Base-by-base conservation (phyloP, 2,329 filamentous ascomycete species). In the Pseudogymnoascus sp. region DNA sequence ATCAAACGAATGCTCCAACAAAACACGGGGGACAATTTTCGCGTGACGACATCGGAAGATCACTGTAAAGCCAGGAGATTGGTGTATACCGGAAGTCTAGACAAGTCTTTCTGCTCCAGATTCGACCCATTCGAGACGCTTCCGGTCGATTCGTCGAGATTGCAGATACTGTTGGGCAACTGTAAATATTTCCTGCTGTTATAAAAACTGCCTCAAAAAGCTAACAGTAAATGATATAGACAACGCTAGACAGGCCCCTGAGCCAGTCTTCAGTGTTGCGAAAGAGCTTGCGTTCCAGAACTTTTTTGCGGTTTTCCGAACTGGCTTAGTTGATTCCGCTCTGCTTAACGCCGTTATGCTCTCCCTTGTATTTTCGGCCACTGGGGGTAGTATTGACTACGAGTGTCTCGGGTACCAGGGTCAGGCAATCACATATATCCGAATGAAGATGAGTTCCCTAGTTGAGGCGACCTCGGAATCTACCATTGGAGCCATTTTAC, bases 401-500 rank as follows among this genome's bases (percentile, higher is more conserved):
- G 72, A 78, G 33, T 76, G 67, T 60, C 73, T 79, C 0, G 55
- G 64, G 0, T 78, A 78, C 37, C 74, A 74, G 43, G 68, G 66
- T 14, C 63, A 73, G 14, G 71, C 74, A 0, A 62, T 78, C 1
- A 66, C 66, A 3, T 67, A 62, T 7, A 72, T 79, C 60, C 71
- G 76, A 3, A 33, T 70, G 31, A 74, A 67, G n/a, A 74, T 78
- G 67, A 65, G 61, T 23, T 72, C 63, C 8, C 62, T 62, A 0
- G 65, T 70, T 3, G 63, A 62, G 3, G 71, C 72, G 35, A 66
- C 70, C 11, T 73, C 75, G 0, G 73, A 73, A 60, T 69, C 76
- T 3, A 78, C 76, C 0, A 64, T 79, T 2, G 77, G 75, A 0
- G 72, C 77, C 0, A 79, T 79, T 64, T 16, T 79, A 4, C 68